These are phyloP conservation scores for Penicillium sp. DNA, from an alignment of 2,329 filamentous ascomycete genomes.

Conservation along the genomic window DNA sequence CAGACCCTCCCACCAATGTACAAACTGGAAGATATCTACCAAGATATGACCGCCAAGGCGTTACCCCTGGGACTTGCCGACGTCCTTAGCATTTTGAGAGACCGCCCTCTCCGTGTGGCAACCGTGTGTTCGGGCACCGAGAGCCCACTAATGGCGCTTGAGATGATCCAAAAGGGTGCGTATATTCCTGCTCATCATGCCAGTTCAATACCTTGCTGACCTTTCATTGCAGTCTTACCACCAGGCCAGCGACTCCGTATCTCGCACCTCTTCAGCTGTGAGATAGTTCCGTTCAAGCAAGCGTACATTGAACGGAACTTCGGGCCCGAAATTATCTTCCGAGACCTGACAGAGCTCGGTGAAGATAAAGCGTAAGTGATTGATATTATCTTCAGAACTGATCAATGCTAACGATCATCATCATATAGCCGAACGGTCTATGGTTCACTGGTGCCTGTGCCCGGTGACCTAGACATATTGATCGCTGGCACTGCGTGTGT, in stretches of 20 bases:
- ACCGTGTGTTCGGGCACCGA: slow-evolving; percentile 80
- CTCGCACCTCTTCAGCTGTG: slow-evolving; percentile 58
- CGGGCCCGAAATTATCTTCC: slow-evolving; percentile 50
- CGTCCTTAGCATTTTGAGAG: slow-evolving; percentile 39
- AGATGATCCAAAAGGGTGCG: slow-evolving; percentile 51
- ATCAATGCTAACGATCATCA: background rate
- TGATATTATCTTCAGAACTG: background rate
- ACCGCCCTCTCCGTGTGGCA: slow-evolving; percentile 51
- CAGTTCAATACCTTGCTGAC: slow-evolving; percentile 29
- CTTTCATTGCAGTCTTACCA: slow-evolving; percentile 15
- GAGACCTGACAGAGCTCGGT: slow-evolving; percentile 56
- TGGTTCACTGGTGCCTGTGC: slow-evolving; percentile 56
- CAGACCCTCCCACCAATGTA: slow-evolving; percentile 24
- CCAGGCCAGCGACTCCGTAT: slow-evolving; percentile 40
- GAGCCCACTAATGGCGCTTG: slow-evolving; percentile 63
- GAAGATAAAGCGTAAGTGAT: slow-evolving; percentile 46
- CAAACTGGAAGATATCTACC: slow-evolving; percentile 28
- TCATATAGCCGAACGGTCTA: slow-evolving; percentile 59
- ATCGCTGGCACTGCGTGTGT: slow-evolving; percentile 72
- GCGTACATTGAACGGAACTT: slow-evolving; percentile 61
- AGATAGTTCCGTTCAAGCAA: slow-evolving; percentile 62
- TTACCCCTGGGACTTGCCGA: slow-evolving; percentile 39
- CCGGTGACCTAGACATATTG: slow-evolving; percentile 58
- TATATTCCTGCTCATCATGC: background rate
- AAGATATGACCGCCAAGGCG: slow-evolving; percentile 25